A percentile compares a stretch with the other conserved stretches of the same genome.
phyloP scores from a whole-genome alignment of 2,329 filamentous ascomycete genomes.

The Aspergillus eucalypticola region DNA sequence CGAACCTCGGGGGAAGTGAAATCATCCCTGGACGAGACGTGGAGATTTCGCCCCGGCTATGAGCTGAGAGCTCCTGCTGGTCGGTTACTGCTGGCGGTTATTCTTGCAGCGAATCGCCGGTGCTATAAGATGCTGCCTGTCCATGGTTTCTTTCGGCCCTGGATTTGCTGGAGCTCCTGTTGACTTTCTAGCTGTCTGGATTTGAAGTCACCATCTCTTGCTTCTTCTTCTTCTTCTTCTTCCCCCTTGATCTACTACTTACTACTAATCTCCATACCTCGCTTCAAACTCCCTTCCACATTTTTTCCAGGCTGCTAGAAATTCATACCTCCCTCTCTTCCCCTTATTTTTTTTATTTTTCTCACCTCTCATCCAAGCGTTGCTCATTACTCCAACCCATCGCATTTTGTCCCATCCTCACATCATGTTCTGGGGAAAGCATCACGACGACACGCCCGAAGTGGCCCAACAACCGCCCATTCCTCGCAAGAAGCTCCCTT shows the following conservation, averaged over 20 bases:
- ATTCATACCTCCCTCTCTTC: background rate
- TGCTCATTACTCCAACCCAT: background rate
- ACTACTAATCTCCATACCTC: background rate
- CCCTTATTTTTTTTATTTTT: too few relatives aligned
- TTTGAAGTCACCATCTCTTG: background rate
- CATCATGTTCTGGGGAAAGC: slow-evolving; percentile 35
- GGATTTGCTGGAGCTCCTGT: background rate
- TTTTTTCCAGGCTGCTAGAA: too few relatives aligned
- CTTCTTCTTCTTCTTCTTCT: slow-evolving; percentile 9
- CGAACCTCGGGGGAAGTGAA: slow-evolving; percentile 27
- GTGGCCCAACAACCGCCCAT: slow-evolving; percentile 42
- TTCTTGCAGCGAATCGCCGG: background rate
- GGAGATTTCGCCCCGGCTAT: slow-evolving; percentile 24
- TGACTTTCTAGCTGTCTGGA: background rate
- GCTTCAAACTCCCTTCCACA: background rate
- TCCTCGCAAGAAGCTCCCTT: slow-evolving; percentile 55
- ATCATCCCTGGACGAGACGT: slow-evolving; percentile 18
- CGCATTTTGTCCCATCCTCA: slow-evolving; percentile 13
- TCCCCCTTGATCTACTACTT: background rate
- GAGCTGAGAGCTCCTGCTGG: slow-evolving; percentile 1
- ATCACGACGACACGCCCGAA: slow-evolving; percentile 26
- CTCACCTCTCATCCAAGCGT: background rate
- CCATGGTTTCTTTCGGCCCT: background rate
- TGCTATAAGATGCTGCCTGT: background rate
- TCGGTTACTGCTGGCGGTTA: background rate